These are phyloP conservation scores for Misopates orontium DNA, from an alignment of 257 asterid species.

Conservation along the genomic window DNA sequence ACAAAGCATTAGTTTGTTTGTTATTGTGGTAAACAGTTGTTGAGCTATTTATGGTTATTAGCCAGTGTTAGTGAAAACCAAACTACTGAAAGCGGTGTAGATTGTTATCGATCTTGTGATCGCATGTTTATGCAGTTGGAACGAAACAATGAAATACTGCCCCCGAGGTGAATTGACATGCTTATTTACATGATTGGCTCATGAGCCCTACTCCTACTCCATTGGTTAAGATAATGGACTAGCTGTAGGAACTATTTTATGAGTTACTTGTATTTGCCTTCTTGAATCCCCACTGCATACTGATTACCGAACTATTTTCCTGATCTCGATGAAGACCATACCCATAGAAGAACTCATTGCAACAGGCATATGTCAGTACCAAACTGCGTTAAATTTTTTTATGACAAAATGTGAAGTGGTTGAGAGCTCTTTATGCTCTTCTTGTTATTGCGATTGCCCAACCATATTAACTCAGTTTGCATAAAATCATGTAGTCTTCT, in stretches of 20 bases:
- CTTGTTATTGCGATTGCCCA: not conserved
- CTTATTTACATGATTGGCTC: too few relatives aligned
- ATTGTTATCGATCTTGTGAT: slow-evolving; percentile 23
- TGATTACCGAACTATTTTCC: too few relatives aligned
- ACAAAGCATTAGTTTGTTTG: slow-evolving; percentile 3
- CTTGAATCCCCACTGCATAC: not conserved
- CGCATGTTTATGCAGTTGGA: not conserved
- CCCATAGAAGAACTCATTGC: too few relatives aligned
- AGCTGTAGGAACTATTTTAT: too few relatives aligned
- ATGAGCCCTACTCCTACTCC: too few relatives aligned
- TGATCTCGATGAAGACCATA: too few relatives aligned
- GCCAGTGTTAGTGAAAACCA: not conserved
- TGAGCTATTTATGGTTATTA: not conserved
- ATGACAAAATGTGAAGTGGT: slow-evolving; percentile 12
- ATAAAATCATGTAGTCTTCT: not conserved
- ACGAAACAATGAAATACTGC: not conserved
- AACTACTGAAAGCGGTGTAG: not conserved
- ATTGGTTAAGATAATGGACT: too few relatives aligned
- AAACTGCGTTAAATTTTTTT: too few relatives aligned
- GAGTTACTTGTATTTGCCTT: not conserved
- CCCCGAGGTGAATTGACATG: not conserved
- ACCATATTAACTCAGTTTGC: not conserved
- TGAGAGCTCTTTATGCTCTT: not conserved
- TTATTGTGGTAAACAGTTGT: slow-evolving; percentile 10
- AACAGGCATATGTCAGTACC: not conserved